Percentiles rank a stretch among this genome's conserved stretches.
Evolutionary conservation across 179 eudicot genomes (phyloP).

Genomic region (Amaranthus tricolor): DNA sequence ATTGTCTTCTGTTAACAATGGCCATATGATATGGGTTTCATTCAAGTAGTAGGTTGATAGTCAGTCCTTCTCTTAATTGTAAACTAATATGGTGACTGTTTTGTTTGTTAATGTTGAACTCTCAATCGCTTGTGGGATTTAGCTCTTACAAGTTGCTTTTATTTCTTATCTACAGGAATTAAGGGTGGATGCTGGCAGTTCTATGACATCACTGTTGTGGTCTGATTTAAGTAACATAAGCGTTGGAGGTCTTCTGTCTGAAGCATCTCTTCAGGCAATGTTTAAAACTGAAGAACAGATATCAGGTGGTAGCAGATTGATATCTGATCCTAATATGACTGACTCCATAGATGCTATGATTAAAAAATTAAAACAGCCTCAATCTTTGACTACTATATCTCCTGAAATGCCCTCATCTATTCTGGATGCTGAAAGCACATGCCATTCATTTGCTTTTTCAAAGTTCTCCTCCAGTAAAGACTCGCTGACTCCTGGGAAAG

Average conservation of each 20-base stretch:
- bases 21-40: background rate
- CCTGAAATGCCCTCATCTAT: conserved; percentile 30
- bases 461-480: conserved; percentile 30
- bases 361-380: conserved; percentile 25
- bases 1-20: background rate
- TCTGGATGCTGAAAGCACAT: conserved; percentile 41
- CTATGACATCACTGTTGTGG: conserved; percentile 30
- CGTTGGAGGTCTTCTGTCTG: conserved; percentile 80
- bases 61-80: background rate
- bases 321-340: conserved; percentile 19
- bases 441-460: conserved; percentile 38
- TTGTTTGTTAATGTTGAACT: background rate
- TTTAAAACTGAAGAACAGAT: conserved; percentile 30
- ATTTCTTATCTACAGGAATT: conserved; percentile 29
- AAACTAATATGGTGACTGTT: background rate
- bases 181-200: conserved; percentile 15
- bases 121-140: background rate
- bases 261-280: conserved; percentile 64
- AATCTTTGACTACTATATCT: conserved; percentile 21
- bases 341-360: conserved; percentile 42
- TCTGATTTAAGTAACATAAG: conserved; percentile 62
- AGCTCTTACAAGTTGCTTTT: background rate
- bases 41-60: background rate
- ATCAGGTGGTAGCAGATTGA: conserved; percentile 37
- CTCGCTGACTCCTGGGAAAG: conserved; percentile 21